Percentiles rank a stretch among this genome's conserved stretches.
Evolutionary conservation across 148 eudicot genomes (phyloP).

Genomic region (Chenopodium suecicum): DNA sequence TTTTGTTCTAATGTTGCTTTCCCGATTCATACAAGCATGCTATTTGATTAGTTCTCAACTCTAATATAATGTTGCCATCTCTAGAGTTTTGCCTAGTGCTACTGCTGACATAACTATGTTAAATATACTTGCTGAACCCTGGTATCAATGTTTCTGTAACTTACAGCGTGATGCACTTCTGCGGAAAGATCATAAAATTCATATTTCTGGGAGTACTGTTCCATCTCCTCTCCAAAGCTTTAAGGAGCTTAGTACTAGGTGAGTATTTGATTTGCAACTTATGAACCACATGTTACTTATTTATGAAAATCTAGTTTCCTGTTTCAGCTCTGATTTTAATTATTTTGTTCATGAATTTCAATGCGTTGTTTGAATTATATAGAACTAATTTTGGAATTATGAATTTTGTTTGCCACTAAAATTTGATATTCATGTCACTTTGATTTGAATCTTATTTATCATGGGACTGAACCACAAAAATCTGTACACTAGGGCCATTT

Average conservation of each 20-base stretch:
- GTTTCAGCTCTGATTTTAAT: not conserved
- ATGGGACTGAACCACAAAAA: not conserved
- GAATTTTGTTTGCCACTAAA: not conserved
- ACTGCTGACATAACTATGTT: not conserved
- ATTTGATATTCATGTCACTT: not conserved
- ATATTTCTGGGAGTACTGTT: constrained; percentile 69
- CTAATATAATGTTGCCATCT: not conserved
- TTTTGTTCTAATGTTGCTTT: not conserved
- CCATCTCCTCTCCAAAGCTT: constrained; percentile 90
- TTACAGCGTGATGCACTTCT: constrained; percentile 67
- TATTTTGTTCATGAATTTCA: not conserved
- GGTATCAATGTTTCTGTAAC: constrained; percentile 11
- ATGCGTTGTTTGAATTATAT: too few species aligned
- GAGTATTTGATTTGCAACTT: constrained; percentile 15
- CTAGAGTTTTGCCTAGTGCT: not conserved
- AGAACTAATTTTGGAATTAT: not conserved
- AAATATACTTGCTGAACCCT: constrained; percentile 1
- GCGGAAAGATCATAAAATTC: constrained; percentile 75
- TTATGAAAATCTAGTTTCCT: not conserved
- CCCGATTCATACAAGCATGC: not conserved
- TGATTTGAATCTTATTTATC: not conserved
- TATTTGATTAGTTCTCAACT: not conserved
- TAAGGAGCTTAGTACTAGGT: constrained; percentile 68
- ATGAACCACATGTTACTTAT: not conserved
- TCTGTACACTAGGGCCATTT: not conserved